A percentile compares a stretch with the other conserved stretches of the same genome.
These are phyloP conservation scores for Groenewaldozyma tartarivorans DNA, from an alignment of 805 yeast genomes.

Conservation along the genomic window DNA sequence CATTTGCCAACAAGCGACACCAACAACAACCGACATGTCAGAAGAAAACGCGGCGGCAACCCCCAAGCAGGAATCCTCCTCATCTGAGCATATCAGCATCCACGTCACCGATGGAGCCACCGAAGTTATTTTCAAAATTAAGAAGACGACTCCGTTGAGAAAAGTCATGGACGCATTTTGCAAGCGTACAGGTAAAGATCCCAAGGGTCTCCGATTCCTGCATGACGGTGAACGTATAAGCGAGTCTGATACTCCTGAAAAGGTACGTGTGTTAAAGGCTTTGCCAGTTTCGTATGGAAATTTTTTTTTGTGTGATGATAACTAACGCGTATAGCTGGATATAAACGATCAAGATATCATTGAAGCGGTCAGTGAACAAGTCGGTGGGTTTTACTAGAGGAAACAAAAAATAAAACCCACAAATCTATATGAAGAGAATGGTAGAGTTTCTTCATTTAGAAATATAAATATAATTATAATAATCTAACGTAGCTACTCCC, in stretches of 20 bases:
- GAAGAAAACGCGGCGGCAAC: conserved; percentile 15
- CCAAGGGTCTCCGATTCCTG: conserved; percentile 74
- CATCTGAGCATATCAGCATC: conserved; percentile 74
- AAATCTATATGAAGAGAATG: too few relatives aligned
- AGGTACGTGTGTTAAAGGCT: conserved; percentile 25
- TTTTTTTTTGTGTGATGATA: background rate
- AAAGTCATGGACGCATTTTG: conserved; percentile 97
- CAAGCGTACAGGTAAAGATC: conserved; percentile 89
- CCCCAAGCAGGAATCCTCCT: conserved; percentile 50
- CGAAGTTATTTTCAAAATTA: conserved; percentile 92
- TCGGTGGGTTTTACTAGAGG: conserved; percentile 18
- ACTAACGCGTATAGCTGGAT: conserved; percentile 41
- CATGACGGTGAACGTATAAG: conserved; percentile 87
- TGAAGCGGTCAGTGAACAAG: conserved; percentile 95
- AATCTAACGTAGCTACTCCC: too few relatives aligned
- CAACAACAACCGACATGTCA: conserved; percentile 6
- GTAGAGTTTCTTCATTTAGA: too few relatives aligned
- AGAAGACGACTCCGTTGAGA: conserved; percentile 81
- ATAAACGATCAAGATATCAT: conserved; percentile 94
- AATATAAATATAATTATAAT: too few relatives aligned
- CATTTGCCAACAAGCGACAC: too few relatives aligned
- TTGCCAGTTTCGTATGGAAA: background rate
- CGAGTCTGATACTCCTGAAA: conserved; percentile 87
- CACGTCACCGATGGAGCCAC: conserved; percentile 91
- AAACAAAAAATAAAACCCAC: conserved; percentile 14